These are phyloP conservation scores for Epichloe hybrida DNA, from an alignment of 2,329 filamentous ascomycete species.

Conservation along the genomic window DNA sequence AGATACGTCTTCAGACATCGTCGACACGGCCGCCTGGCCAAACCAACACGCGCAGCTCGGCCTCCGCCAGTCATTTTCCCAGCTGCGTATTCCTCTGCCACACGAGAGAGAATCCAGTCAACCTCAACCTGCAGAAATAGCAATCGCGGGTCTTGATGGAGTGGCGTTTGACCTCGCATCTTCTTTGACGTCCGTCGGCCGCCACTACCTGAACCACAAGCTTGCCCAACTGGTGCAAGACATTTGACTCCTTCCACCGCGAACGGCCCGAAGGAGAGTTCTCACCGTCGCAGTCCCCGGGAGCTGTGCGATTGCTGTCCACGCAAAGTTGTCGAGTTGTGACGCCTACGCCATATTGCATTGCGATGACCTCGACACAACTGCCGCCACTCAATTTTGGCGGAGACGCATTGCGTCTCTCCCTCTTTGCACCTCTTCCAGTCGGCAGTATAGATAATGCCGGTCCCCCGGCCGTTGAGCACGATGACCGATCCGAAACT, in stretches of 20 bases:
- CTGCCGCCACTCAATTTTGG: conserved; percentile 18
- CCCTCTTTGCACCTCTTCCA: conserved; percentile 15
- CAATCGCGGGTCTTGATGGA: neutral
- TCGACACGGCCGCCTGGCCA: neutral
- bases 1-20: neutral
- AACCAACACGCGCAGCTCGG: neutral
- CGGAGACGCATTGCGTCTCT: conserved; percentile 16
- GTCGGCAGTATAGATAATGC: conserved; percentile 5
- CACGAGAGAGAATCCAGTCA: neutral
- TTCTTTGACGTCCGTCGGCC: neutral
- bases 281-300: neutral
- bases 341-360: neutral
- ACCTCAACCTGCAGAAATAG: neutral
- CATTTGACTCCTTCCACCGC: neutral
- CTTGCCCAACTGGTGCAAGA: neutral
- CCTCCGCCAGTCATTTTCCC: neutral
- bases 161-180: neutral
- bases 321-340: neutral
- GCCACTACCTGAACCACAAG: neutral
- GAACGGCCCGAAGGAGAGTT: neutral
- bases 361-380: conserved; percentile 15
- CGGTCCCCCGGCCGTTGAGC: neutral
- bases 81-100: neutral
- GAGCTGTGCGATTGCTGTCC: neutral
- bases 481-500: neutral